A percentile compares a stretch with the other conserved stretches of the same genome.
phyloP scores from a whole-genome alignment of 306 rosid species.

The Acacia confusa region DNA sequence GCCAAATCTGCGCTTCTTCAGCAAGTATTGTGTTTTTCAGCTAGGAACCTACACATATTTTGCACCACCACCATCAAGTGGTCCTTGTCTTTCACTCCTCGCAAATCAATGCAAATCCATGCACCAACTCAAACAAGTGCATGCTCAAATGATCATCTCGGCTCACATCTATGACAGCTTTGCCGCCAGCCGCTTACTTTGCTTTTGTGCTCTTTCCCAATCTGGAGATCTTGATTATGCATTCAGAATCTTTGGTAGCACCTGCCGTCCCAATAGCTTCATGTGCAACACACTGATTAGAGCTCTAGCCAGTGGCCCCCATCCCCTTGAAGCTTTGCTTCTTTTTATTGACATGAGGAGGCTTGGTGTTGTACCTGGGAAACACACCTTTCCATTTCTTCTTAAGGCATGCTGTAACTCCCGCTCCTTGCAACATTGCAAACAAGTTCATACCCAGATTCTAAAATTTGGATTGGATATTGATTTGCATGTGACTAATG shows the following conservation, averaged over 20 bases:
- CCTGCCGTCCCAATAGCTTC: slow-evolving; percentile 40
- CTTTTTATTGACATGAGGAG: slow-evolving; percentile 43
- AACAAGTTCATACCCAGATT: slow-evolving; percentile 45
- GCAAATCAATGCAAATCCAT: slow-evolving; percentile 39
- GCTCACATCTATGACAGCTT: slow-evolving; percentile 41
- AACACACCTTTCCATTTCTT: slow-evolving; percentile 54
- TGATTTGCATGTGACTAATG: slow-evolving; percentile 42
- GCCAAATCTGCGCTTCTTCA: slow-evolving; percentile 27
- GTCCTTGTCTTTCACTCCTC: slow-evolving; percentile 31
- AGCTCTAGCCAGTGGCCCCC: slow-evolving; percentile 31
- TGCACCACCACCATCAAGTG: slow-evolving; percentile 8
- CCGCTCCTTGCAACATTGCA: slow-evolving; percentile 23
- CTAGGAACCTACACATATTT: not conserved
- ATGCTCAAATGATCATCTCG: slow-evolving; percentile 43
- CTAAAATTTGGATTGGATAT: slow-evolving; percentile 40
- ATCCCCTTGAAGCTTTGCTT: slow-evolving; percentile 29
- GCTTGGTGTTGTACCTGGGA: slow-evolving; percentile 36
- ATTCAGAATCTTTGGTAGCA: slow-evolving; percentile 33
- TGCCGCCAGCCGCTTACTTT: slow-evolving; percentile 44
- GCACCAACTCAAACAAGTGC: slow-evolving; percentile 43
- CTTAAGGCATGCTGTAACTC: slow-evolving; percentile 40
- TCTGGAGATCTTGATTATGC: slow-evolving; percentile 37
- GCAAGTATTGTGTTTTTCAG: not conserved
- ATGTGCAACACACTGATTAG: slow-evolving; percentile 55
- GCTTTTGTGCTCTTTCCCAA: slow-evolving; percentile 41